Base-by-base conservation (phyloP, 2,329 filamentous ascomycete species). In the Ophiocordyceps unilateralis region DNA sequence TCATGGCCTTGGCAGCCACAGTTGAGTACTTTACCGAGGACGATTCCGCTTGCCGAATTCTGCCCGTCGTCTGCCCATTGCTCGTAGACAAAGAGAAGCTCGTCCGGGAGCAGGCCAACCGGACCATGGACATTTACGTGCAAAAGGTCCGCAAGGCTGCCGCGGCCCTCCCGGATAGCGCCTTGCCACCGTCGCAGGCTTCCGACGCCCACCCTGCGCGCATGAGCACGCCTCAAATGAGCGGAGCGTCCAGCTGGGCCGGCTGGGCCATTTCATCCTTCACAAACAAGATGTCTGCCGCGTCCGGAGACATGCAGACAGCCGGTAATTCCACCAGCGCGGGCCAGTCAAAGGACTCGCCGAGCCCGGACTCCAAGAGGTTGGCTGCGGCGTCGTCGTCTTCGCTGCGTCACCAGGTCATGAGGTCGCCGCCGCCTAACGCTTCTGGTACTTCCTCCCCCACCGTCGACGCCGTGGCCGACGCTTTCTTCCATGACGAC, bases 221-320 rank as follows among this genome's bases (percentile, higher is more conserved):
- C 28, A 91, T 93, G 70, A 79, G 81, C 48, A 91, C 83, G 1
- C 80, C 86, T 1, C 82, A 86, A 46, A 65, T 72, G 2, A 78
- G 78, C 32, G 58, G 50, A n/a, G 46, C 51, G n/a, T 47, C 53
- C 5, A 54, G 59, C 17, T 96, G 91, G 91, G 78, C 91, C 1
- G 91, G 91, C 12, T 98, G 91, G 91, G 91, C 91, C 1, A 95
- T 98, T 43, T 96, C 91, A 0, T 95, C 87, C 1, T 98, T 98
- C 57, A 96, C 91, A 2, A 96, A 96, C 62, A 95, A 94, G 54
- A 60, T 96, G 12, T 80, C 85, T 2, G 65, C 83, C 0, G 87
- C 86, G 0, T 82, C 82, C 9, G 91, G 91, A 17, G 83, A 95
- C 45, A 98, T 98, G 48, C 72, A 89, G 55, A 65, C 70, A 17